These are phyloP conservation scores for Platanthera guangdongensis DNA, from an alignment of 106 monocot species.

Conservation along the genomic window DNA sequence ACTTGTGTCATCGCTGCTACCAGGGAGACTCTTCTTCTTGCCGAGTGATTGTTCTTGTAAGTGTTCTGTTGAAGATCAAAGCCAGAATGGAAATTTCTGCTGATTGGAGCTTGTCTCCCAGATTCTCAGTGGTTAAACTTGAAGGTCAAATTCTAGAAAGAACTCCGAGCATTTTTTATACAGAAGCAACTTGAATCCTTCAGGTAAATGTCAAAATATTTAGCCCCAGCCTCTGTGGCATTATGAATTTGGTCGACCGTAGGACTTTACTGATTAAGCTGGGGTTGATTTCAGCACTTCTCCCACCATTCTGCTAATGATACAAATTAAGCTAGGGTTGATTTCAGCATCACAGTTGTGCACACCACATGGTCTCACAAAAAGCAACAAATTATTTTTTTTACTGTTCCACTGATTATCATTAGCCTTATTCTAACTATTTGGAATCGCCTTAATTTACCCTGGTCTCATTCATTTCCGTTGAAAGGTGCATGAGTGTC, in stretches of 20 bases:
- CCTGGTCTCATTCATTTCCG: no score
- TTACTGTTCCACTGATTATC: no score
- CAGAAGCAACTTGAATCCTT: background rate
- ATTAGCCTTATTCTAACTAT: no score
- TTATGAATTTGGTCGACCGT: background rate
- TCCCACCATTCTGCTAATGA: no score
- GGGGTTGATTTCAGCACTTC: no score
- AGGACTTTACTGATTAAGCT: background rate
- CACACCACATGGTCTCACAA: no score
- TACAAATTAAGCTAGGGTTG: no score
- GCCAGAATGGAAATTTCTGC: background rate
- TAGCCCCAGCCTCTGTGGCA: constrained; percentile 1
- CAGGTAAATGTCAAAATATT: background rate
- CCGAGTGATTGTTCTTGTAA: constrained; percentile 4
- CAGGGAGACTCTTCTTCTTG: background rate
- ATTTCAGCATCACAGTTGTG: no score
- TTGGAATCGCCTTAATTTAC: no score
- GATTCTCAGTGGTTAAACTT: background rate
- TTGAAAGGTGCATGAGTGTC: no score
- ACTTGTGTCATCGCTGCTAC: constrained; percentile 22
- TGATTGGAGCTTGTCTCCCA: no score
- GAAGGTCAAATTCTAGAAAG: background rate
- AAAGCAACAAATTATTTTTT: no score
- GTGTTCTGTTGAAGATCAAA: background rate
- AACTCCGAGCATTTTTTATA: background rate